Base-by-base conservation (phyloP, 2,329 filamentous ascomycete species). In the Kalmusia sp. region DNA sequence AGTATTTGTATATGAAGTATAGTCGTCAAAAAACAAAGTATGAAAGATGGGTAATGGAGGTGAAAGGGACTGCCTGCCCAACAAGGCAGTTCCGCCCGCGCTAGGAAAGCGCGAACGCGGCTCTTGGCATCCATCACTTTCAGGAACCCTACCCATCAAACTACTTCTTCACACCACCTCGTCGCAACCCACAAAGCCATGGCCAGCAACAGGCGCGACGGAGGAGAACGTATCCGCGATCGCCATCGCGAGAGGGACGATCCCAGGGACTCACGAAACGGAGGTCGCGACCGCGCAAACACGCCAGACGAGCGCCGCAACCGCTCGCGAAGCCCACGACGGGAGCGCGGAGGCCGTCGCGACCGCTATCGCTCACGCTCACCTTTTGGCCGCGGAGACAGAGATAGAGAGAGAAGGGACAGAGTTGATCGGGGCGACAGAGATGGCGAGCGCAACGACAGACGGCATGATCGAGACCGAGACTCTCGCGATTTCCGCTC, bases 251-350 rank as follows among this genome's bases (percentile, higher is more conserved):
- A 47, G 12, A 62, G 67, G 56, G 61, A 63, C 39, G 51, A 52
- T 45, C 54, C 43, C 21, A 60, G 56, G 39, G 57, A 55, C 38
- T 37, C 40, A 4, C 55, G 61, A 44, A 60, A 63, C 22, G 33
- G 30, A 34, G 45, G 41, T 25, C 53, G 50, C 39, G 53, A 51
- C 15, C 54, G 61, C 51, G 63, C 59, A 58, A 56, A 54, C 58
- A 60, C 64, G 41, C 62, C 63, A 52, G 57, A 57, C 45, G 63
- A 68, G 17, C 59, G 65, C 19, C 66, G 64, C 61, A 63, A 72
- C 47, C 68, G 70, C 14, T 72, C 70, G 19, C 64, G 70, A 48
- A 72, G 69, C 53, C 69, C 70, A 44, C 66, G 64, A 41, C 63
- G 62, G 39, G 68, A 71, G 25, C 67, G 68, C 37, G 65, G 65